These are phyloP conservation scores for Dictyostelium discoideum DNA, from an alignment of 78 protist species.

Conservation along the genomic window DNA sequence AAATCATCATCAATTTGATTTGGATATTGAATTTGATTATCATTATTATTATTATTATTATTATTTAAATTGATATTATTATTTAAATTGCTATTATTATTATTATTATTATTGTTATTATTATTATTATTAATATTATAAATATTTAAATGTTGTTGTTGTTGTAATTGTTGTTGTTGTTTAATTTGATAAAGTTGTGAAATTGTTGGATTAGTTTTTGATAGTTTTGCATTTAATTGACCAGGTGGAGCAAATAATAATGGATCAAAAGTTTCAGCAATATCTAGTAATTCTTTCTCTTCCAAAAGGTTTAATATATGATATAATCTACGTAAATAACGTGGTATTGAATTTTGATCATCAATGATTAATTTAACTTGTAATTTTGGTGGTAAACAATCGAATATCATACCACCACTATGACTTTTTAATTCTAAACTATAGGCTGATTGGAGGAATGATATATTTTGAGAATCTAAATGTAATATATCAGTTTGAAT, in stretches of 20 bases:
- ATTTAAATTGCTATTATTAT: neutral
- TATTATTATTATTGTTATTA: neutral
- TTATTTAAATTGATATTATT: too few species aligned
- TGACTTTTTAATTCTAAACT: slow-evolving; percentile 58
- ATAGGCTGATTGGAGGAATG: slow-evolving; percentile 53
- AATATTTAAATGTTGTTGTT: neutral
- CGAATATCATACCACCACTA: slow-evolving; percentile 67
- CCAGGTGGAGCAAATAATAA: slow-evolving; percentile 24
- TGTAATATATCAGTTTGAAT: slow-evolving; percentile 48
- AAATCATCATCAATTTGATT: neutral
- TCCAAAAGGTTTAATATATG: slow-evolving; percentile 16
- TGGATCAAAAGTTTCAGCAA: slow-evolving; percentile 57
- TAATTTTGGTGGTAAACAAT: slow-evolving; percentile 70
- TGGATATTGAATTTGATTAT: neutral
- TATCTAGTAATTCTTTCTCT: slow-evolving; percentile 25
- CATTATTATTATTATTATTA: too few species aligned
- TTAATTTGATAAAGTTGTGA: neutral
- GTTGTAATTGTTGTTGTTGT: slow-evolving; percentile 4
- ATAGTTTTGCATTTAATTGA: neutral
- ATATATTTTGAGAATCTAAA: slow-evolving; percentile 57
- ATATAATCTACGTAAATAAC: slow-evolving; percentile 30
- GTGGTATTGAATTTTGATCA: slow-evolving; percentile 30
- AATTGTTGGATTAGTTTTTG: neutral
- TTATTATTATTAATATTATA: neutral
- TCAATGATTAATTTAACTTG: slow-evolving; percentile 61